Conservation (phyloP, 208 protist genomes). For the Leishmania guyanensis region DNA sequence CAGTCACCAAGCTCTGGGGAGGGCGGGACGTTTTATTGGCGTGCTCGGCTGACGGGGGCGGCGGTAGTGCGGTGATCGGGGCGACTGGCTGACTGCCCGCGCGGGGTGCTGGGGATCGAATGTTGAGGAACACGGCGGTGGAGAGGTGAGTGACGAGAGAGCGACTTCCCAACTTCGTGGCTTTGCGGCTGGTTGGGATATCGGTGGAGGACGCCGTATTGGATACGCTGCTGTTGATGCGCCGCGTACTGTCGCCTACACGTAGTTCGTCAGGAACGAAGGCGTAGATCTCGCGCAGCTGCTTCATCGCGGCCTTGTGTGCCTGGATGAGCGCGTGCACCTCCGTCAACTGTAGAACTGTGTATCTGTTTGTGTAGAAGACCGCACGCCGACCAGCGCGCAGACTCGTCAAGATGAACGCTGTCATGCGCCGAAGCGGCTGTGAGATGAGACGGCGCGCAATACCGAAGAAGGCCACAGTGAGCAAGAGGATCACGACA, state of each 20-base stretch:
- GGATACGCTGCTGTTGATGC: background rate
- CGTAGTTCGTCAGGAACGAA: constrained; percentile 16
- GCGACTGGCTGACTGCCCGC: background rate
- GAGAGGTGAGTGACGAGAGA: constrained; percentile 1
- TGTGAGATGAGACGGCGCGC: background rate
- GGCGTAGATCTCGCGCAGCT: constrained; percentile 24
- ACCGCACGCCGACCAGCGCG: background rate
- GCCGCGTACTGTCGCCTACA: background rate
- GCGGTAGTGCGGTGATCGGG: background rate
- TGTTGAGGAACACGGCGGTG: background rate
- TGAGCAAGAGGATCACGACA: background rate
- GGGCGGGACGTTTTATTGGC: background rate
- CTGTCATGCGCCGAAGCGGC: constrained; percentile 17
- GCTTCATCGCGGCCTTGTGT: constrained; percentile 16
- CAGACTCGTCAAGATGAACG: background rate
- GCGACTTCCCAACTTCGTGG: background rate
- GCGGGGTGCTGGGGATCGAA: background rate
- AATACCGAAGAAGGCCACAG: background rate
- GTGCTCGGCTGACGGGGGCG: background rate
- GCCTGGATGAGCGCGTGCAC: constrained; percentile 19
- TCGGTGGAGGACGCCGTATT: background rate
- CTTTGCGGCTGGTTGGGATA: background rate
- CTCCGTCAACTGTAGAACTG: constrained; percentile 22
- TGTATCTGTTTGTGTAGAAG: background rate
- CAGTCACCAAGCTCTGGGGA: background rate